These are phyloP conservation scores for Fusarium cicatricum DNA, from an alignment of 2,329 filamentous ascomycete species.

Conservation along the genomic window DNA sequence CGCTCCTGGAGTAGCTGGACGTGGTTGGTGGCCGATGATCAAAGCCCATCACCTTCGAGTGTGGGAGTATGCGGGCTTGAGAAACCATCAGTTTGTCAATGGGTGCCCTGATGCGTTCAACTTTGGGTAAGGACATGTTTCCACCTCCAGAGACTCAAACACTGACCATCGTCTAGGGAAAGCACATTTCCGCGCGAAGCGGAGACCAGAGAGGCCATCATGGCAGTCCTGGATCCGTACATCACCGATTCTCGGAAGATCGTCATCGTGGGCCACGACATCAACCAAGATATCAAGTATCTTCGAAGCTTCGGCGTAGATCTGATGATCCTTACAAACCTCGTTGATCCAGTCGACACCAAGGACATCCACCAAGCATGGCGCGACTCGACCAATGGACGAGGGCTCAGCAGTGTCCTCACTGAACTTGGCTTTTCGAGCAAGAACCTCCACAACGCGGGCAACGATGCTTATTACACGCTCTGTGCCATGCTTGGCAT, in stretches of 20 bases:
- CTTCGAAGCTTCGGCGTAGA: constrained; percentile 72
- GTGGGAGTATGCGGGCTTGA: constrained; percentile 69
- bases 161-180: constrained; percentile 43
- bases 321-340: constrained; percentile 56
- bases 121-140: constrained; percentile 69
- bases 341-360: constrained; percentile 77
- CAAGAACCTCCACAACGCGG: constrained; percentile 81
- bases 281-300: constrained; percentile 72
- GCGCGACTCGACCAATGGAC: constrained; percentile 59
- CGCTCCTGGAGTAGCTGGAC: constrained; percentile 67
- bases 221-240: constrained; percentile 47
- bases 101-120: constrained; percentile 79
- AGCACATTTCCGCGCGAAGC: constrained; percentile 52
- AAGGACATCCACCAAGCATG: constrained; percentile 73
- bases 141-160: not conserved
- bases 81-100: constrained; percentile 72
- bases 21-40: constrained; percentile 74
- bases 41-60: constrained; percentile 79
- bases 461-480: constrained; percentile 86
- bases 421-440: constrained; percentile 68
- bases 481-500: constrained; percentile 73
- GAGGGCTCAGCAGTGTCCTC: constrained; percentile 69
- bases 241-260: constrained; percentile 57
- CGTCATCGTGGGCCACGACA: constrained; percentile 82
- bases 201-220: constrained; percentile 48